phyloP scores from a whole-genome alignment of 495 filamentous ascomycete species.

The Elasticomyces elasticus region DNA sequence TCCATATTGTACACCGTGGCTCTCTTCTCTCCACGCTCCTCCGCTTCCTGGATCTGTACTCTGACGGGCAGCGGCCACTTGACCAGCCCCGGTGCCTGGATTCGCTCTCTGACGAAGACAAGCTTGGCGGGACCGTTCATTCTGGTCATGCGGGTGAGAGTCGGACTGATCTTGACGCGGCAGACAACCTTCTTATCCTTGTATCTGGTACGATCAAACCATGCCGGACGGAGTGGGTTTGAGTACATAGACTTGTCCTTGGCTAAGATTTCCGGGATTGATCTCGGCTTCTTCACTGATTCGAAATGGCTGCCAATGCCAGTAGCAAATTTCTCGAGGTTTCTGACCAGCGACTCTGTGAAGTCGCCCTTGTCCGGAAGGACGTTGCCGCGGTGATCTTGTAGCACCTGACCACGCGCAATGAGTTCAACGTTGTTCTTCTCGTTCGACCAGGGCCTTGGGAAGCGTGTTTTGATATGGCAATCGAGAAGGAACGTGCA shows the following conservation, averaged over 20 bases:
- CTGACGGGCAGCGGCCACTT: neutral
- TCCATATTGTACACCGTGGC: neutral
- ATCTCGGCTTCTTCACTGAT: neutral
- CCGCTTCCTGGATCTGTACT: neutral
- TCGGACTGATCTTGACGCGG: neutral
- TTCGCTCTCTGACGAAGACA: neutral
- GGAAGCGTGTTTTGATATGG: neutral
- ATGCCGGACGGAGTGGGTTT: neutral
- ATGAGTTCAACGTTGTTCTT: slow-evolving; percentile 11
- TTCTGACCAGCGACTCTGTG: neutral
- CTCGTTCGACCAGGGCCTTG: neutral
- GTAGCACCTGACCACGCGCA: neutral
- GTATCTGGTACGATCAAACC: neutral
- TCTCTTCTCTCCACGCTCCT: neutral
- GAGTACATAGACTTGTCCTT: neutral
- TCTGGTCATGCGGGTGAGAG: neutral
- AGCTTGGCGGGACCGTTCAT: neutral
- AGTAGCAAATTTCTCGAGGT: neutral
- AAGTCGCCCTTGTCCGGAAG: slow-evolving; percentile 1
- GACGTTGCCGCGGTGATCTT: neutral
- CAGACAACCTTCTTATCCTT: neutral
- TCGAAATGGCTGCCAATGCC: neutral
- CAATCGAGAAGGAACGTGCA: slow-evolving; percentile 9
- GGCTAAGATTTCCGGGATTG: slow-evolving; percentile 1
- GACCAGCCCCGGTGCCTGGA: neutral